Evolutionary conservation across 345 rosid species (phyloP).

Genomic region (Citrus glauca): DNA sequence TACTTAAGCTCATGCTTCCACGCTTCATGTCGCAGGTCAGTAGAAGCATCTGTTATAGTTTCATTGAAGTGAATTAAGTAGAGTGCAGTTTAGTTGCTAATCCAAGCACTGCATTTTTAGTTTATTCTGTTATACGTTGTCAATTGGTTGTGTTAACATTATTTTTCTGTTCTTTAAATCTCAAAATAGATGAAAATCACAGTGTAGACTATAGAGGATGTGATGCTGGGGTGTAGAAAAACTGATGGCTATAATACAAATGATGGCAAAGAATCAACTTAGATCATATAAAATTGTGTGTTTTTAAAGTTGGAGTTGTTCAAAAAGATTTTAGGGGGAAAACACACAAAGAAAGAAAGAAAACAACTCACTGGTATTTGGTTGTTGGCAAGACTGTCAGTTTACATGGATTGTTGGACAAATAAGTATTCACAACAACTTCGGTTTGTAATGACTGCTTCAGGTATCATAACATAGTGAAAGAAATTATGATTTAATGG

Average conservation of each 20-base stretch:
- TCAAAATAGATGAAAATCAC: neutral
- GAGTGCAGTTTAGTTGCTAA: neutral
- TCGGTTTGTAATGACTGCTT: neutral
- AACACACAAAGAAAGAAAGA: too few relatives aligned
- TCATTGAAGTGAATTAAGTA: slow-evolving; percentile 8
- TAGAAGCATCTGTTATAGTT: slow-evolving; percentile 1
- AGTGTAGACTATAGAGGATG: neutral
- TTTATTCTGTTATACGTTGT: neutral
- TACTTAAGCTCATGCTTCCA: slow-evolving; percentile 80
- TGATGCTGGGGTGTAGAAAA: neutral
- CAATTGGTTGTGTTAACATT: neutral
- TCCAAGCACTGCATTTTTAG: neutral
- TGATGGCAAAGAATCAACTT: neutral
- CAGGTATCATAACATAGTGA: neutral
- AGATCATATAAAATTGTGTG: neutral
- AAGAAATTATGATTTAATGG: neutral
- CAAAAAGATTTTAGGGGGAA: neutral
- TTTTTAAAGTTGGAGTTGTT: neutral
- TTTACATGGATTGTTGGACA: neutral
- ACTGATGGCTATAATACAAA: neutral
- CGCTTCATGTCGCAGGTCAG: slow-evolving; percentile 92
- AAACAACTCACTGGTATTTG: neutral
- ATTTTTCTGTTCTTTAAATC: neutral
- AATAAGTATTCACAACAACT: neutral
- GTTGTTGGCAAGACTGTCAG: neutral